Evolutionary conservation across 176 grass and related monocot species (phyloP).

Genomic region (Melocanna baccifera): DNA sequence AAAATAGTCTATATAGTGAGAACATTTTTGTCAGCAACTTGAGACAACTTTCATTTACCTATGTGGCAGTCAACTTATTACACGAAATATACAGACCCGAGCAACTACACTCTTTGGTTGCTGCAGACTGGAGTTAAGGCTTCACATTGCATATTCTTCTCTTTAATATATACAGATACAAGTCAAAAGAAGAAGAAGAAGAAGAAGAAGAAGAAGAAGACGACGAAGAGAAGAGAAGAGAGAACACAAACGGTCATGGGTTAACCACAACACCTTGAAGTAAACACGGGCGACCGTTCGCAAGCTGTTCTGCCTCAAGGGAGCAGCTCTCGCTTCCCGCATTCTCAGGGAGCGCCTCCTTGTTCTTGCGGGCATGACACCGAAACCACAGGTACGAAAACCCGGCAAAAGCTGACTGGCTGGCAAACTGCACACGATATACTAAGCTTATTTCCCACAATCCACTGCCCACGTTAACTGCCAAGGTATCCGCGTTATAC

Average conservation of each 20-base stretch:
- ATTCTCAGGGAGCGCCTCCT: constrained; percentile 28
- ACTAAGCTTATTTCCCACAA: constrained; percentile 77
- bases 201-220: no score
- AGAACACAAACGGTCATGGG: constrained; percentile 29
- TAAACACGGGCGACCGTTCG: constrained; percentile 37
- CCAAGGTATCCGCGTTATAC: constrained; percentile 40
- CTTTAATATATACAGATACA: constrained; percentile 37
- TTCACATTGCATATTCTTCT: constrained; percentile 27
- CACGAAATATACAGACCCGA: constrained; percentile 55
- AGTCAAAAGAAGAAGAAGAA: no score
- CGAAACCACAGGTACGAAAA: constrained; percentile 74
- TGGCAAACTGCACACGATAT: constrained; percentile 61
- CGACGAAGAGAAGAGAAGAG: no score
- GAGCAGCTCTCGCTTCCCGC: constrained; percentile 56
- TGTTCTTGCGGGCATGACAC: constrained; percentile 34
- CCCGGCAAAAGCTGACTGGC: constrained; percentile 58
- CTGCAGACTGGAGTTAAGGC: constrained; percentile 27
- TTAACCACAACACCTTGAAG: constrained; percentile 65
- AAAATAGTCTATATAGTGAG: neutral
- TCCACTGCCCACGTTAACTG: constrained; percentile 40
- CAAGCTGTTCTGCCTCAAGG: constrained; percentile 57
- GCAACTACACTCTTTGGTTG: constrained; percentile 53
- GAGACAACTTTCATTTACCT: constrained; percentile 30
- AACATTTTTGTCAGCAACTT: constrained; percentile 4
- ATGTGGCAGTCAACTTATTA: constrained; percentile 53